Base-by-base conservation (phyloP, 306 rosid species). In the Gillenia trifoliata region DNA sequence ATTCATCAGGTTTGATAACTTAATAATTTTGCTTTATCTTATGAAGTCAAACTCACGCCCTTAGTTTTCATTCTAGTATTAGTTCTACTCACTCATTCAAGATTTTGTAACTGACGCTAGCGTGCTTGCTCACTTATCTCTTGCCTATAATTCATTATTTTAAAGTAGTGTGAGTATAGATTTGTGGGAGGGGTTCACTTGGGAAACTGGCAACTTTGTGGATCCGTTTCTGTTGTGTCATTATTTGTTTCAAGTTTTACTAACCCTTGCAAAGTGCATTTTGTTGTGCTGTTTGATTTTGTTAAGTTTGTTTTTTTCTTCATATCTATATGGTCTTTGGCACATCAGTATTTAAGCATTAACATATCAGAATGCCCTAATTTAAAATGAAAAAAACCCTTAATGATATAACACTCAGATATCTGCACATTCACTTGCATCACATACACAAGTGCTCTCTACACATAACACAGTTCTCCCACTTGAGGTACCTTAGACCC, bases 1-100 rank as follows among this genome's bases (percentile, higher is more conserved):
- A 93, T 93, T 72, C 98, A 91, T 81, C 98, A 93, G 96, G 98
- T 93, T 66, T 66, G 82, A 66, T 63, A 56, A 33, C 68, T 10
- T 15, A 50, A 52, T 7, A 45, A 10, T 10, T 26, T 16, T 17
- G 13, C 13, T 49, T 34, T 15, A 15, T 49, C 38, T 23, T 12
- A 22, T 22, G 38, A 74, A 19, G 7, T 74, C 50, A 12, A 38
- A 8, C 2, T 0, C 52, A 45, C 17, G 38, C 26, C 29, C 23
- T 34, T 55, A 1, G 23, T 23, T 54, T 25, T 71, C 65, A 23
- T 33, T 62, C 38, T 1, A 62, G 38, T 30, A 17, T 16, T 30
- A 16, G 5, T 16, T 30, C 64, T 60, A 60, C 64, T 31, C 2
- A 17, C 34, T 30, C 12, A 64, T 19, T 31, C 28, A 34, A n/a